phyloP scores from a whole-genome alignment of 345 rosid species.

The Theobroma cacao region DNA sequence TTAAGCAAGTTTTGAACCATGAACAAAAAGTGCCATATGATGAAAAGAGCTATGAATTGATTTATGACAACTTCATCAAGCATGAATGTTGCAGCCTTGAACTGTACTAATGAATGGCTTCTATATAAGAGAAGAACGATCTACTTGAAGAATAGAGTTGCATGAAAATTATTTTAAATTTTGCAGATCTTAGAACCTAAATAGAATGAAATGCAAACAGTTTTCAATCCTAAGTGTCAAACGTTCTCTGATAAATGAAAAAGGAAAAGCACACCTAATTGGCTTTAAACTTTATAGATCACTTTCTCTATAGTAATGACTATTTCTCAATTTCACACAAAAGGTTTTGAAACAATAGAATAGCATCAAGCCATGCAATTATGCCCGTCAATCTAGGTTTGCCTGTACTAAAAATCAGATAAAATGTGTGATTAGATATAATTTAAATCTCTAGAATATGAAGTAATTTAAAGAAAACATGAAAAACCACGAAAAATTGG shows the following conservation, averaged over 20 bases:
- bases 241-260: background rate
- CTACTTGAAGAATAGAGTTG: background rate
- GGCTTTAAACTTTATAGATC: background rate
- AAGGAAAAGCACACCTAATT: background rate
- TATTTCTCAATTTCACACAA: background rate
- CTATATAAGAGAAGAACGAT: background rate
- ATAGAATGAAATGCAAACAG: background rate
- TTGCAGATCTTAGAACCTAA: background rate
- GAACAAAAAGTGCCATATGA: background rate
- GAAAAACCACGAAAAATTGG: background rate
- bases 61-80: background rate
- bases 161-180: background rate
- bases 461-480: background rate
- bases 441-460: background rate
- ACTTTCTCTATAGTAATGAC: background rate
- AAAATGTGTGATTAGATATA: background rate
- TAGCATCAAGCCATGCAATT: background rate
- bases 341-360: background rate
- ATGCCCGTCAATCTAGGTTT: background rate
- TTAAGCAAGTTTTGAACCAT: background rate
- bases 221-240: background rate
- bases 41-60: background rate
- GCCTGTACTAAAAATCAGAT: background rate
- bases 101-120: background rate
- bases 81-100: background rate